Evolutionary conservation across 139 green algal genomes (phyloP).

Genomic region (Diplosphaera chodatii): DNA sequence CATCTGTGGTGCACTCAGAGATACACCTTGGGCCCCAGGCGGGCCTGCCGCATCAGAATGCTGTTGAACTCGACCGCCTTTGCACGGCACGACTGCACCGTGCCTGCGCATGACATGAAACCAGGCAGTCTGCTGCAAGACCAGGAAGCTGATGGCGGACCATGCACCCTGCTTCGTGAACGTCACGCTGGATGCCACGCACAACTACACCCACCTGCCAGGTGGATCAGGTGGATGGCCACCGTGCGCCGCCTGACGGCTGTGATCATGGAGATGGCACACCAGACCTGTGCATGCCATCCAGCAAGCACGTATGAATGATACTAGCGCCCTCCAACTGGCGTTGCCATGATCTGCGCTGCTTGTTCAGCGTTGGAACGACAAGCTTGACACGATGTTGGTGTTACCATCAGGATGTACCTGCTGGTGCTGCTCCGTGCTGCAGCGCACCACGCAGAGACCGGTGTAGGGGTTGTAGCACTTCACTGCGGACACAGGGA

Average conservation of each 20-base stretch:
- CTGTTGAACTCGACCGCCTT: conserved; percentile 1
- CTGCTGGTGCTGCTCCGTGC: conserved; percentile 27
- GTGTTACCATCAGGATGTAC: no score
- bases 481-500: conserved; percentile 48
- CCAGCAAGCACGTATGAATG: no score
- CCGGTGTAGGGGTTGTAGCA: conserved; percentile 33
- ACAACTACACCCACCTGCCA: conserved; percentile 3
- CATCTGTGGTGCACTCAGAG: no score
- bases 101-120: conserved; percentile 19
- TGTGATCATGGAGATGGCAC: conserved; percentile 18
- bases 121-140: no score
- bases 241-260: conserved; percentile 23
- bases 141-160: no score
- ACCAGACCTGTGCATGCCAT: conserved; percentile 25
- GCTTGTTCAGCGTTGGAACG: no score
- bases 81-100: conserved; percentile 11
- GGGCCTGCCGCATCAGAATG: neutral
- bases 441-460: conserved; percentile 28
- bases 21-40: neutral
- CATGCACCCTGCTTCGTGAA: no score
- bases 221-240: conserved; percentile 16
- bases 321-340: no score
- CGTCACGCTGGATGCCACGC: no score
- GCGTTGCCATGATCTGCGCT: no score
- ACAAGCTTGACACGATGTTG: no score